phyloP scores from a whole-genome alignment of 2,329 filamentous ascomycete species.

The Pseudogymnoascus sp. region DNA sequence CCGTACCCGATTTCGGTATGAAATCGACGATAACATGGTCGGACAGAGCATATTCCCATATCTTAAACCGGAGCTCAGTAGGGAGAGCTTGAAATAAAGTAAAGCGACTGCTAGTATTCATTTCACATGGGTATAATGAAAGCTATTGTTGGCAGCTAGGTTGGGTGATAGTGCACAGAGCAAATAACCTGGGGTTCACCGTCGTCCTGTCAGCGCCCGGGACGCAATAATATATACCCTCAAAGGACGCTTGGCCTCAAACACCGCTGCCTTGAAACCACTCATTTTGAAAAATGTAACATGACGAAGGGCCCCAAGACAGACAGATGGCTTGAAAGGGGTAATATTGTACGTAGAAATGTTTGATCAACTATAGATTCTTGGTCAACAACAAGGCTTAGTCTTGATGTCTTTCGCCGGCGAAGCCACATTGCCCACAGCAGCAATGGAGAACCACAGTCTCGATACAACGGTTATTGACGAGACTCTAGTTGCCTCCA shows the following conservation, averaged over 20 bases:
- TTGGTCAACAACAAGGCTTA: no score
- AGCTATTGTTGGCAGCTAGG: background rate
- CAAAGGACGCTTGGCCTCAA: background rate
- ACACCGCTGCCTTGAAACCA: background rate
- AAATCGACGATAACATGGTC: constrained; percentile 17
- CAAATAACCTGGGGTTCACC: no score
- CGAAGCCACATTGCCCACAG: background rate
- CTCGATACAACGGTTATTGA: background rate
- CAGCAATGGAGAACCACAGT: background rate
- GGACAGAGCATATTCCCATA: constrained; percentile 21
- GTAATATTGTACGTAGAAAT: background rate
- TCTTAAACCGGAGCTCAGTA: constrained; percentile 23
- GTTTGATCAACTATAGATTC: background rate
- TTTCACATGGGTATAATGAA: background rate
- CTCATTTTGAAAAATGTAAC: background rate
- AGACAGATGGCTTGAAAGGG: no score
- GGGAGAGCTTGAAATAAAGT: constrained; percentile 21
- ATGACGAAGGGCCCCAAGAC: no score
- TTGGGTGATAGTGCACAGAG: background rate
- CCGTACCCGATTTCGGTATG: background rate
- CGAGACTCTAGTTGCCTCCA: background rate
- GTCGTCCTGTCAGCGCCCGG: background rate
- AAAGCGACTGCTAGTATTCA: constrained; percentile 10
- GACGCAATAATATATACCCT: no score
- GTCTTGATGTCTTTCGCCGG: background rate